Evolutionary conservation across 306 rosid genomes (phyloP).

Genomic region (Gillenia trifoliata): DNA sequence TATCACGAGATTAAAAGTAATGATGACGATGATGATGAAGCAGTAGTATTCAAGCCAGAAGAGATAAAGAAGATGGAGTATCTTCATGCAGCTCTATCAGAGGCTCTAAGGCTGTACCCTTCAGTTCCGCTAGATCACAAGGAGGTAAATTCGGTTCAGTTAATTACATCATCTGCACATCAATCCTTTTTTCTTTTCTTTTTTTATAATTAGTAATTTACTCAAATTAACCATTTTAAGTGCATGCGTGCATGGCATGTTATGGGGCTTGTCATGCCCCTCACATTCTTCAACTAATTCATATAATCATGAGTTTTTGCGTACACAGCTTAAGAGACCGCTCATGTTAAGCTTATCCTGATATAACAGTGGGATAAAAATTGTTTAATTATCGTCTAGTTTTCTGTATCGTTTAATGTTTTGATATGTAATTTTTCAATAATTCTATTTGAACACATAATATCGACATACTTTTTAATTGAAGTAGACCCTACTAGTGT

Average conservation of each 20-base stretch:
- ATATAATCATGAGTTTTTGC: too few species aligned
- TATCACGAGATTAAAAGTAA: not conserved
- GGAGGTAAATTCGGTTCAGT: constrained; percentile 50
- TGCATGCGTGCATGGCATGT: not conserved
- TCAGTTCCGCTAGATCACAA: constrained; percentile 91
- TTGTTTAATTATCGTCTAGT: too few species aligned
- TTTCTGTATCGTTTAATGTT: too few species aligned
- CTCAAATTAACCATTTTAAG: not conserved
- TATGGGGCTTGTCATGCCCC: not conserved
- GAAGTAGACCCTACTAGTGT: too few species aligned
- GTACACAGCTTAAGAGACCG: too few species aligned
- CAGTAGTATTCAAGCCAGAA: constrained; percentile 41
- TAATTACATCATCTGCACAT: not conserved
- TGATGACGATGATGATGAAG: not conserved
- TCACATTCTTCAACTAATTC: not conserved
- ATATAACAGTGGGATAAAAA: too few species aligned
- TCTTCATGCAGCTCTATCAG: constrained; percentile 88
- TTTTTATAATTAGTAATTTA: not conserved
- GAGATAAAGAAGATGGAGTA: constrained; percentile 93
- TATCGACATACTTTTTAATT: too few species aligned
- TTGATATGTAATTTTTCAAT: too few species aligned
- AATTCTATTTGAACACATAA: too few species aligned
- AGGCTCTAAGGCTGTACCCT: constrained; percentile 83
- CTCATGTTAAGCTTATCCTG: not conserved
- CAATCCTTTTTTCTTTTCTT: not conserved